These are phyloP conservation scores for Teunomyces cretensis DNA, from an alignment of 805 yeast genomes.

Conservation along the genomic window DNA sequence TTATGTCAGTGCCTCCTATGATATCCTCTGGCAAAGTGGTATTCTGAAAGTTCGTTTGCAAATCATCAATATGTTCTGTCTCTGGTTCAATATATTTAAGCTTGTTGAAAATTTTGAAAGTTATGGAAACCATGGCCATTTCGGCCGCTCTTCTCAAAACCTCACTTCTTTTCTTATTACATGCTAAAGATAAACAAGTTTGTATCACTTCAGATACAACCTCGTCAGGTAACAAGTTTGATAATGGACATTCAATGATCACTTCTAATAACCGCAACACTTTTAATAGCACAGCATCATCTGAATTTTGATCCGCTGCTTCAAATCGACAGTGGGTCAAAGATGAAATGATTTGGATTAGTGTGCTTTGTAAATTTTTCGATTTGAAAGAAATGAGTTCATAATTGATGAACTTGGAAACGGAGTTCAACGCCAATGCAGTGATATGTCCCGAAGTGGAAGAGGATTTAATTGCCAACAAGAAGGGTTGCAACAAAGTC, in stretches of 20 bases:
- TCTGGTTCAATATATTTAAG: constrained; percentile 55
- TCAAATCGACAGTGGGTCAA: constrained; percentile 94
- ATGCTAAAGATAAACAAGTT: constrained; percentile 87
- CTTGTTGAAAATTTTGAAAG: constrained; percentile 64
- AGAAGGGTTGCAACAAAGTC: constrained; percentile 81
- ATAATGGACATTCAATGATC: constrained; percentile 63
- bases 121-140: constrained; percentile 67
- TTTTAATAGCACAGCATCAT: constrained; percentile 85
- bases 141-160: constrained; percentile 88
- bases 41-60: constrained; percentile 48
- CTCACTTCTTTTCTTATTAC: constrained; percentile 89
- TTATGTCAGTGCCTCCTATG: constrained; percentile 48
- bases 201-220: constrained; percentile 86
- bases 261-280: constrained; percentile 72
- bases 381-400: constrained; percentile 59
- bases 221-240: constrained; percentile 72
- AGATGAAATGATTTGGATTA: constrained; percentile 68
- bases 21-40: constrained; percentile 58
- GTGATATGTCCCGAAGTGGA: constrained; percentile 86
- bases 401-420: constrained; percentile 71
- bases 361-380: constrained; percentile 52
- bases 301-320: constrained; percentile 88
- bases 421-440: constrained; percentile 70
- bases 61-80: constrained; percentile 33
- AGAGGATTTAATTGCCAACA: constrained; percentile 78